phyloP scores from a whole-genome alignment of 129 eudicot genomes.

The Tagetes patula region DNA sequence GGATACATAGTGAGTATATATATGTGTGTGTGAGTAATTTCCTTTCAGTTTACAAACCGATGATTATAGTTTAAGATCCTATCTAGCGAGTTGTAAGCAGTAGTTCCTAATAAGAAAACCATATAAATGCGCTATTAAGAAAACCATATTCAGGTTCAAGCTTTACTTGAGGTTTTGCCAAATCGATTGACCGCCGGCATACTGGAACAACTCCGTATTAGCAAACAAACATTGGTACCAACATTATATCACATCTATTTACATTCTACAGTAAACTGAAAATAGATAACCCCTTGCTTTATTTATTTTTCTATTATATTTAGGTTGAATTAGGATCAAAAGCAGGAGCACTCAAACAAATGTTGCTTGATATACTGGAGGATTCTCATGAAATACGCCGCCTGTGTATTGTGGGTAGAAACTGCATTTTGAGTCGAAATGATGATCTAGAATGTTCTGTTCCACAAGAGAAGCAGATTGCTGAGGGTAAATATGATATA shows the following conservation, averaged over 20 bases:
- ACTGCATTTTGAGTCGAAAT: conserved; percentile 65
- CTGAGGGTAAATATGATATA: conserved; percentile 61
- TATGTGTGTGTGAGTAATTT: not conserved
- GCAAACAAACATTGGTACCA: conserved; percentile 91
- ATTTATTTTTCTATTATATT: not conserved
- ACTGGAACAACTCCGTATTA: conserved; percentile 88
- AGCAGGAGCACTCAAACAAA: conserved; percentile 93
- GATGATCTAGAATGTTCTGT: conserved; percentile 73
- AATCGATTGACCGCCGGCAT: conserved; percentile 81
- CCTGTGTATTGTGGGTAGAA: conserved; percentile 88
- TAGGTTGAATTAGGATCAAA: conserved; percentile 93
- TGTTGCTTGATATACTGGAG: conserved; percentile 96
- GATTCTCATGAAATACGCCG: conserved; percentile 94
- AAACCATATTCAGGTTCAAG: conserved; percentile 74
- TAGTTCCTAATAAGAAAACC: not conserved
- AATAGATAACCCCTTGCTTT: not conserved
- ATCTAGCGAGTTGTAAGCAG: conserved; percentile 22
- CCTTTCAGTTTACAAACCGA: not conserved
- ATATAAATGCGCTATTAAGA: not conserved
- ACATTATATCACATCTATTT: not conserved
- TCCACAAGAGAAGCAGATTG: conserved; percentile 84
- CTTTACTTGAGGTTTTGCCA: conserved; percentile 89
- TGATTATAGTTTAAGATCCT: conserved; percentile 3
- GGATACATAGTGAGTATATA: conserved; percentile 66
- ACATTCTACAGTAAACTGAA: conserved; percentile 9